Evolutionary conservation across 2,329 filamentous ascomycete genomes (phyloP).

Genomic region (Chalaropsis thielavioides): DNA sequence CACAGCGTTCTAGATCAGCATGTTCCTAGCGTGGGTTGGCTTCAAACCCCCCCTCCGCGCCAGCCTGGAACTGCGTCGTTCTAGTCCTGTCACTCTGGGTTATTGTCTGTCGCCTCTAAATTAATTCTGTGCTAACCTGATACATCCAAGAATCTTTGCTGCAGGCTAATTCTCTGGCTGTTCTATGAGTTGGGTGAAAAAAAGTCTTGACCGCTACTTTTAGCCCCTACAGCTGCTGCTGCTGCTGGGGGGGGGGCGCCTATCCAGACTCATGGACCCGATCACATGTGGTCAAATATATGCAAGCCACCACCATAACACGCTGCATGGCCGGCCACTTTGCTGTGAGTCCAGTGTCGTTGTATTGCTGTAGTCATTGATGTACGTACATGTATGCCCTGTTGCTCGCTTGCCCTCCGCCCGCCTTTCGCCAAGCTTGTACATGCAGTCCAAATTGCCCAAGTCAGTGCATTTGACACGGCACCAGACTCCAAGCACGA

Average conservation of each 20-base stretch:
- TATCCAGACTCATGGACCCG: neutral
- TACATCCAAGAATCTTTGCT: neutral
- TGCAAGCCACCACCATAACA: neutral
- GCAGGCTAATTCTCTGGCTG: neutral
- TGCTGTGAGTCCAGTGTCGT: neutral
- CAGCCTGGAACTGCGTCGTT: no score
- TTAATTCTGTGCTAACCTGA: neutral
- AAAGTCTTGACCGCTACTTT: constrained; percentile 3
- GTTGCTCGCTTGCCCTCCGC: neutral
- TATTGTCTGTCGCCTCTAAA: neutral
- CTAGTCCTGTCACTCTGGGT: neutral
- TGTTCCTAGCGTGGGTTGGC: no score
- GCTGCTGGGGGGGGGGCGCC: neutral
- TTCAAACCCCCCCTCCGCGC: neutral
- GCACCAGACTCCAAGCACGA: neutral
- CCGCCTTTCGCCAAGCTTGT: neutral
- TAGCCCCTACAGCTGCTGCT: neutral
- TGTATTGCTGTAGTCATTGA: neutral
- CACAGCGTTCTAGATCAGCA: neutral
- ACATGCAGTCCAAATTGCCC: neutral
- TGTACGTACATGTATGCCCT: neutral
- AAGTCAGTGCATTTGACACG: neutral
- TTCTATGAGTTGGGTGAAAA: neutral
- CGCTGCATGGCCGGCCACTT: neutral
- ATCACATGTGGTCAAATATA: neutral